These are phyloP conservation scores for Elongisporangium anandrum DNA, from an alignment of 352 stramenopile genomes.

Conservation along the genomic window DNA sequence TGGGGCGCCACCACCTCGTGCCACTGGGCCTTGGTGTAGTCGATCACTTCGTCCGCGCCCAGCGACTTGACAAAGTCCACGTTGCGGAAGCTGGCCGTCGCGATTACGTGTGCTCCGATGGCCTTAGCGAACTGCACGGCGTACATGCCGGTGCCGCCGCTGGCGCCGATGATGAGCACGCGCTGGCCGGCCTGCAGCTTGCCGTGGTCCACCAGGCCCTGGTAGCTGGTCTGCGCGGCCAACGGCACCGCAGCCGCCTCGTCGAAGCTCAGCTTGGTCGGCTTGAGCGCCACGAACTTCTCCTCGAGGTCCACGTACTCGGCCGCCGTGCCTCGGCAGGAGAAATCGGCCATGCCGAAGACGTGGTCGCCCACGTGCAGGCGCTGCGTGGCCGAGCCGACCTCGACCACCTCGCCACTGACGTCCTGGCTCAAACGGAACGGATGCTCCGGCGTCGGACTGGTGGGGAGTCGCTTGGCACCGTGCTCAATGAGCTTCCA, in stretches of 20 bases:
- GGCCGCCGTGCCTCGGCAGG: constrained; percentile 18
- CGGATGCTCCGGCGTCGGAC: constrained; percentile 8
- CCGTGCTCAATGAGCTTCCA: constrained; percentile 13
- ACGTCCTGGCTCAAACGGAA: constrained; percentile 20
- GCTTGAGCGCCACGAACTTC: constrained; percentile 38
- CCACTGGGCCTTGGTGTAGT: constrained; percentile 31
- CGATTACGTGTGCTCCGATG: constrained; percentile 18
- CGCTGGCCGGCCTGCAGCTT: constrained; percentile 34
- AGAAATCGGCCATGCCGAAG: constrained; percentile 18
- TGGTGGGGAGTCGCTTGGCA: constrained; percentile 11
- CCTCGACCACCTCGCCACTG: constrained; percentile 18
- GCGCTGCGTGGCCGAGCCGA: constrained; percentile 8
- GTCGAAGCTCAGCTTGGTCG: constrained; percentile 32
- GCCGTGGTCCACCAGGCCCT: constrained; percentile 23
- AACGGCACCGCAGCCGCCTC: constrained; percentile 30
- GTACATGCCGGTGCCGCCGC: constrained; percentile 27
- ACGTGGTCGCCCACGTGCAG: constrained; percentile 20
- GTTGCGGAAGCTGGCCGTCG: constrained; percentile 19
- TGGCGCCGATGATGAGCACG: constrained; percentile 42
- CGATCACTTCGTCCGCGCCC: constrained; percentile 23
- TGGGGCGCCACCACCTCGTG: constrained; percentile 11
- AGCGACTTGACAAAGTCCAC: constrained; percentile 16
- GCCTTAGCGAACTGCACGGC: constrained; percentile 36
- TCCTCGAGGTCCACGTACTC: constrained; percentile 27
- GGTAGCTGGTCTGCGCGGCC: constrained; percentile 29